Evolutionary conservation across 148 eudicot genomes (phyloP).

Genomic region (Amaranthus palmeri): DNA sequence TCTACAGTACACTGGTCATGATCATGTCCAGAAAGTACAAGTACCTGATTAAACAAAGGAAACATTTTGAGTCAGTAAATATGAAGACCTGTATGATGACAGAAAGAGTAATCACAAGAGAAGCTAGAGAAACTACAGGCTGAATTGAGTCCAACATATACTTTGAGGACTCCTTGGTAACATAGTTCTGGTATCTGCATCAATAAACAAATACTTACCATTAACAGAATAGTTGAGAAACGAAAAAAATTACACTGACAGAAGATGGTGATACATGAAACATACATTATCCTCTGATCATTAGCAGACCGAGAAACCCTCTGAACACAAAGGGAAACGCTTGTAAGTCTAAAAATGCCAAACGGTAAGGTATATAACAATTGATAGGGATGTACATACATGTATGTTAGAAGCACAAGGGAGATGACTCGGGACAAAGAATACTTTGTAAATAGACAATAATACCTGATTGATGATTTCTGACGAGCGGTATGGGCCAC

Average conservation of each 20-base stretch:
- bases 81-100: background rate
- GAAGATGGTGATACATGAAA: conserved; percentile 6
- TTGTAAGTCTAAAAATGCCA: conserved; percentile 28
- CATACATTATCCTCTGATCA: conserved; percentile 61
- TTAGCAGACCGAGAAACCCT: conserved; percentile 45
- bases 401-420: background rate
- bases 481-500: conserved; percentile 83
- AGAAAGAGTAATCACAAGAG: conserved; percentile 2
- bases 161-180: conserved; percentile 52
- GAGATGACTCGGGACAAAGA: conserved; percentile 4
- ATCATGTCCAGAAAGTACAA: conserved; percentile 90
- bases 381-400: background rate
- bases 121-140: conserved; percentile 55
- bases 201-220: conserved; percentile 13
- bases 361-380: conserved; percentile 14
- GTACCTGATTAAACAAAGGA: conserved; percentile 42
- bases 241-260: background rate
- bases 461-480: conserved; percentile 77
- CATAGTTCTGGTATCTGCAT: conserved; percentile 87
- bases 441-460: background rate
- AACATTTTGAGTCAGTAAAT: background rate
- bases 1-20: conserved; percentile 88
- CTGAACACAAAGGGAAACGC: conserved; percentile 46
- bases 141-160: conserved; percentile 50
- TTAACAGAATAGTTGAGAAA: background rate